phyloP scores from a whole-genome alignment of 208 protist genomes.

The Leishmania amazonensis region DNA sequence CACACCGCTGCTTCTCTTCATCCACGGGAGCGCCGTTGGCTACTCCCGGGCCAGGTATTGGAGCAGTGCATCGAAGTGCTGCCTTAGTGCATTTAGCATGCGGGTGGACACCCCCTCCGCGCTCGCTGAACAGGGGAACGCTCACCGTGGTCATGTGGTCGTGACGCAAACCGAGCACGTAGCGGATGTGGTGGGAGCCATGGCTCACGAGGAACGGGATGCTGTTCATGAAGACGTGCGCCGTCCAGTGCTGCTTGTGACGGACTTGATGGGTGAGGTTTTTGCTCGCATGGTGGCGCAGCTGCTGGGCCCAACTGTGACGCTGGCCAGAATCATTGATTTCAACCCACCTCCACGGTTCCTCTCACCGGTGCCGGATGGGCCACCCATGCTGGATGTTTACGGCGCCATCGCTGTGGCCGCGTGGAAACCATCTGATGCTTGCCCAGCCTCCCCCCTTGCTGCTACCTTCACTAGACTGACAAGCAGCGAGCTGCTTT shows the following conservation, averaged over 20 bases:
- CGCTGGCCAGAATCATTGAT: constrained; percentile 42
- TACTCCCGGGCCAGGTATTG: constrained; percentile 35
- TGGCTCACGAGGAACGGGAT: constrained; percentile 3
- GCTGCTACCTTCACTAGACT: neutral
- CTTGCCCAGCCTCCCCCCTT: neutral
- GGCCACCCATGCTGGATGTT: constrained; percentile 32
- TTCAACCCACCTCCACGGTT: constrained; percentile 53
- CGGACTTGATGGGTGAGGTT: constrained; percentile 65
- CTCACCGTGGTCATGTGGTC: constrained; percentile 54
- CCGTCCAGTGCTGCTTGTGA: constrained; percentile 45
- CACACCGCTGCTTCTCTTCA: constrained; percentile 35
- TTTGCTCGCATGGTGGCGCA: constrained; percentile 42
- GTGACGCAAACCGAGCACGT: constrained; percentile 50
- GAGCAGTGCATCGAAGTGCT: constrained; percentile 29
- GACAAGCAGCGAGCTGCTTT: neutral
- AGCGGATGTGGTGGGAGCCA: constrained; percentile 31
- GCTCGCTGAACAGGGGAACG: constrained; percentile 48
- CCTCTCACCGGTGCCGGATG: constrained; percentile 52
- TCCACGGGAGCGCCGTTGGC: constrained; percentile 55
- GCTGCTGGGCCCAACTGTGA: constrained; percentile 11
- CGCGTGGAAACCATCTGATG: neutral
- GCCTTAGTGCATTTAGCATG: neutral
- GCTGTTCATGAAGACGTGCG: neutral
- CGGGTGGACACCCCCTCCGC: constrained; percentile 28
- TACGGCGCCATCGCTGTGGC: constrained; percentile 31